Evolutionary conservation across 2,329 filamentous ascomycete genomes (phyloP).

Genomic region (Hypoxylon sp.): DNA sequence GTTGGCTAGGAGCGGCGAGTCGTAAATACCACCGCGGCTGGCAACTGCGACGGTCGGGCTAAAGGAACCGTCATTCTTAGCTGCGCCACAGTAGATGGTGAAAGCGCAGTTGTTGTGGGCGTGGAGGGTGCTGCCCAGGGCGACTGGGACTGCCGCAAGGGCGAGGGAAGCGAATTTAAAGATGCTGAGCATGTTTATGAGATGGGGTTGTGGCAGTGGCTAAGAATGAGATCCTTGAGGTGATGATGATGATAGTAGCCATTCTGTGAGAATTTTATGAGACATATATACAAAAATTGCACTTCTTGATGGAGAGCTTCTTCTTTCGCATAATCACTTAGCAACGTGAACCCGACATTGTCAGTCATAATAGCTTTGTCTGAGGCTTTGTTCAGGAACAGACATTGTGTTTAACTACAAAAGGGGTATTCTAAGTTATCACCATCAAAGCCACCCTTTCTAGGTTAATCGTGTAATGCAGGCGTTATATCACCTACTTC

Average conservation of each 20-base stretch:
- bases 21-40: slow-evolving; percentile 15
- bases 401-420: neutral
- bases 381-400: neutral
- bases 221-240: neutral
- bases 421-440: neutral
- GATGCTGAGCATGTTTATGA: slow-evolving; percentile 19
- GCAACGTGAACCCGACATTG: neutral
- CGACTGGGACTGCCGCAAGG: slow-evolving; percentile 26
- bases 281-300: neutral
- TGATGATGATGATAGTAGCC: neutral
- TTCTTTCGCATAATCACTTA: neutral
- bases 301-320: neutral
- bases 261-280: neutral
- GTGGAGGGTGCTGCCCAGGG: slow-evolving; percentile 29
- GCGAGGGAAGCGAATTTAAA: slow-evolving; percentile 17
- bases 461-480: neutral
- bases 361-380: neutral
- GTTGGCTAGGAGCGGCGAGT: slow-evolving; percentile 36
- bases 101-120: slow-evolving; percentile 44
- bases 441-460: neutral
- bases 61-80: slow-evolving; percentile 42
- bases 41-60: slow-evolving; percentile 5
- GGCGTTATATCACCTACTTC: neutral
- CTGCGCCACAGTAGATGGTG: slow-evolving; percentile 39
- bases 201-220: neutral